phyloP scores from a whole-genome alignment of 768 basidiomycete genomes.

The Russula olivacea region DNA sequence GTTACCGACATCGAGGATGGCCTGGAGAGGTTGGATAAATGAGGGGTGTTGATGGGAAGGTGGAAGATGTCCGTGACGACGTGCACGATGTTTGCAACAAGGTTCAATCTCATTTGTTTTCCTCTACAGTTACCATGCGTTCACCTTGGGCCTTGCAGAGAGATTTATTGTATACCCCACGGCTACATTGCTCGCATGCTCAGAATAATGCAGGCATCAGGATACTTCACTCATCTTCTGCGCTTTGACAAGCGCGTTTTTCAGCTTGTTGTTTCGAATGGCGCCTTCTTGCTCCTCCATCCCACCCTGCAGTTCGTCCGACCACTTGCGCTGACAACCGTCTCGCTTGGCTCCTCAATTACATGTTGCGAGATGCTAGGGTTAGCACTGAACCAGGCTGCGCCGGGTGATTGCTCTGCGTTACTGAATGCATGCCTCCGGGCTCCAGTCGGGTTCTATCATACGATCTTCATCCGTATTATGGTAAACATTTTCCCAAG shows the following conservation, averaged over 20 bases:
- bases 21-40: too few relatives aligned
- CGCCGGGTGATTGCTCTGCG: background rate
- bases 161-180: background rate
- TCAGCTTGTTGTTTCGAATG: background rate
- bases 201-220: background rate
- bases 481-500: background rate
- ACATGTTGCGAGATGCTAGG: background rate
- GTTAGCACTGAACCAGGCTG: background rate
- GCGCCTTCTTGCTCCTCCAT: background rate
- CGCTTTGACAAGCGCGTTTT: background rate
- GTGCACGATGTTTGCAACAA: too few relatives aligned
- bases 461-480: conserved; percentile 6
- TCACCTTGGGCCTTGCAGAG: too few relatives aligned
- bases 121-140: too few relatives aligned
- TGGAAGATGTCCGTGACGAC: too few relatives aligned
- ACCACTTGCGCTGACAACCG: background rate
- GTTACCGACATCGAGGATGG: too few relatives aligned
- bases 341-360: conserved; percentile 11
- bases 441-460: background rate
- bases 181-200: conserved; percentile 2
- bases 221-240: conserved; percentile 2
- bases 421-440: background rate
- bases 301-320: background rate
- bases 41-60: too few relatives aligned
- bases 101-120: too few relatives aligned